phyloP scores from a whole-genome alignment of 108 stramenopile species.

The Aureococcus anophagefferens region DNA sequence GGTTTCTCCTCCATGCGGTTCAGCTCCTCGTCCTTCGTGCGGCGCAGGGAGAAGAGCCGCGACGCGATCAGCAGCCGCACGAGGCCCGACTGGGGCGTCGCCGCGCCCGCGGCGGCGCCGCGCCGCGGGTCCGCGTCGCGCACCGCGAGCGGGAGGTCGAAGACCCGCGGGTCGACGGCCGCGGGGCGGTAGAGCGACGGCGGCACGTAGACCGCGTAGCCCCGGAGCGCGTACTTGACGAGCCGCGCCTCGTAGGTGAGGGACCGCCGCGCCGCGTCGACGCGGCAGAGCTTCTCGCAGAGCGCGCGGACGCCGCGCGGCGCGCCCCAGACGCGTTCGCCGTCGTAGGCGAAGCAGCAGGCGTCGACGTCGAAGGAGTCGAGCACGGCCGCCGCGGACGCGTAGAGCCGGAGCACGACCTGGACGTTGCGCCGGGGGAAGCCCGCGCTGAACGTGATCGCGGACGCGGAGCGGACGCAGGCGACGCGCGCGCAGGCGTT shows the following conservation, averaged over 20 bases:
- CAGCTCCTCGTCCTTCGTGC: too few species aligned
- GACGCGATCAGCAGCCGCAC: too few species aligned
- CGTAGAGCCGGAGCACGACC: conserved; percentile 32
- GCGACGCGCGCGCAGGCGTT: conserved; percentile 27
- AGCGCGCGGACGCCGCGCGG: conserved; percentile 26
- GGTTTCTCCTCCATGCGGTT: too few species aligned
- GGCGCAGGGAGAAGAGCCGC: too few species aligned
- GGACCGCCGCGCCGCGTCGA: conserved; percentile 24
- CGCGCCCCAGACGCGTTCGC: conserved; percentile 23
- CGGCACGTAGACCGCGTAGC: conserved; percentile 12
- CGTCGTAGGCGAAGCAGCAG: conserved; percentile 31
- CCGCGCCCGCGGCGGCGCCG: too few species aligned
- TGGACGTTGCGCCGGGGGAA: conserved; percentile 31
- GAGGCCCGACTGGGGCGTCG: too few species aligned
- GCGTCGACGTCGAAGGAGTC: conserved; percentile 34
- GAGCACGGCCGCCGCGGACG: conserved; percentile 26
- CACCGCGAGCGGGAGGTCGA: conserved; percentile 6
- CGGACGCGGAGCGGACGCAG: conserved; percentile 21
- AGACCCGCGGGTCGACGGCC: conserved; percentile 3
- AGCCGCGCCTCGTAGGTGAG: conserved; percentile 37
- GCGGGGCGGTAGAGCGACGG: not conserved
- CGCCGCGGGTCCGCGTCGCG: too few species aligned
- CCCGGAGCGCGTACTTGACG: conserved; percentile 27
- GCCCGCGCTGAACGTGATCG: conserved; percentile 24
- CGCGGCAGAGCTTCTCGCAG: conserved; percentile 19